A percentile compares a stretch with the other conserved stretches of the same genome.
Conservation (phyloP, 805 yeast genomes). For the Saccharomycopsis sp. region DNA sequence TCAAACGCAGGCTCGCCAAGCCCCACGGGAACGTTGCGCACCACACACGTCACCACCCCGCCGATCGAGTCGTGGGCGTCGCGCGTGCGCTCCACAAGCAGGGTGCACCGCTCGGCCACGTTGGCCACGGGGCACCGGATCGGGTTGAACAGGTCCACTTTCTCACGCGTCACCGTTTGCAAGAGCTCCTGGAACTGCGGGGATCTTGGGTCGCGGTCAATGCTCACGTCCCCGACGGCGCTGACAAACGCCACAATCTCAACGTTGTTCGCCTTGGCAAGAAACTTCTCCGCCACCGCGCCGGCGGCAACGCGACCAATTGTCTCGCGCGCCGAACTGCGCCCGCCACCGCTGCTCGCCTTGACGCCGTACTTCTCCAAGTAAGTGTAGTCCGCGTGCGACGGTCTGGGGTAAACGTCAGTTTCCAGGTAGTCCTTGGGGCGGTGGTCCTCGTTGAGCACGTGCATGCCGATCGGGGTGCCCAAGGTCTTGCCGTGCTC, state of each 20-base stretch:
- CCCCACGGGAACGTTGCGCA: constrained; percentile 91
- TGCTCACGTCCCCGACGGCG: constrained; percentile 75
- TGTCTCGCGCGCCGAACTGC: constrained; percentile 95
- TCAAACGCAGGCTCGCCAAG: constrained; percentile 97
- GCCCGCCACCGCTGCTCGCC: constrained; percentile 95
- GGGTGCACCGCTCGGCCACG: constrained; percentile 70
- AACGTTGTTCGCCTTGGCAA: constrained; percentile 64
- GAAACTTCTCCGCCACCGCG: constrained; percentile 91
- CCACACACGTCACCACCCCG: constrained; percentile 95
- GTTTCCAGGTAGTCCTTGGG: constrained; percentile 95
- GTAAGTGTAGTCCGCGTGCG: constrained; percentile 96
- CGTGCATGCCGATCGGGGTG: constrained; percentile 91
- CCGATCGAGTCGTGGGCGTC: constrained; percentile 90
- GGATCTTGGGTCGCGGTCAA: constrained; percentile 63
- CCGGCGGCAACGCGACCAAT: constrained; percentile 99
- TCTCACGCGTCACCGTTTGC: constrained; percentile 73
- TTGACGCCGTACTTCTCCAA: constrained; percentile 83
- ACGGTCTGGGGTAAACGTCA: constrained; percentile 93
- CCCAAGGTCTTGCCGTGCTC: constrained; percentile 88
- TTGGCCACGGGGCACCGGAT: constrained; percentile 84
- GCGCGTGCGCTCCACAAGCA: constrained; percentile 77
- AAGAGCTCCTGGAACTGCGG: constrained; percentile 58
- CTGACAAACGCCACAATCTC: constrained; percentile 94
- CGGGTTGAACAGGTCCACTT: constrained; percentile 81
- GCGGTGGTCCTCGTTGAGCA: constrained; percentile 89